A percentile compares a stretch with the other conserved stretches of the same genome.
These are phyloP conservation scores for Coelastrella sp. DNA, from an alignment of 139 green algal genomes.

Conservation along the genomic window DNA sequence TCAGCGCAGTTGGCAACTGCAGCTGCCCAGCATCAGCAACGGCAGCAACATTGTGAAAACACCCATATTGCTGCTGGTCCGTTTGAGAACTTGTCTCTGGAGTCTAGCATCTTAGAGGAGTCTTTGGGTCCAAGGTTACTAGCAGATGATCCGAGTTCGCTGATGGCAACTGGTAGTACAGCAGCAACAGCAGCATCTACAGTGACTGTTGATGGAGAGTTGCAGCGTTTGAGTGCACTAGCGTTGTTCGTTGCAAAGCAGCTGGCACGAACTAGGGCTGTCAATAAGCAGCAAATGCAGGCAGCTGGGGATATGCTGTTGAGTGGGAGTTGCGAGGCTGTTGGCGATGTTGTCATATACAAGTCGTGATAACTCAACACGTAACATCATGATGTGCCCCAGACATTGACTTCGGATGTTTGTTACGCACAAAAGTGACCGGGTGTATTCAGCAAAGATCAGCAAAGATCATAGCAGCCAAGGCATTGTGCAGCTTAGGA, in stretches of 20 bases:
- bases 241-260: constrained; percentile 5
- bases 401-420: too few species aligned
- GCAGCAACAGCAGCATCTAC: neutral
- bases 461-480: too few species aligned
- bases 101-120: neutral
- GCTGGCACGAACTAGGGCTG: neutral
- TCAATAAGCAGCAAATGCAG: constrained; percentile 14
- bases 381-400: too few species aligned
- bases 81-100: neutral
- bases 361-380: too few species aligned
- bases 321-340: neutral
- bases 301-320: constrained; percentile 2
- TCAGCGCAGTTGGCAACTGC: neutral
- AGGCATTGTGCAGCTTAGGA: too few species aligned
- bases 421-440: too few species aligned
- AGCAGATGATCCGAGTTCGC: neutral
- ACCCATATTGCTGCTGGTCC: neutral
- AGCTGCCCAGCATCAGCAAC: neutral
- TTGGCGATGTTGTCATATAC: too few species aligned
- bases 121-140: neutral
- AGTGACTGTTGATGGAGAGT: neutral
- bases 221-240: constrained; percentile 23
- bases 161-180: neutral
- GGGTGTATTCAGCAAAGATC: too few species aligned
- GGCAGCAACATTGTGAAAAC: neutral